Percentiles rank a stretch among this genome's conserved stretches.
phyloP scores from a whole-genome alignment of 2,329 filamentous ascomycete species.

The Exophiala calicioides region DNA sequence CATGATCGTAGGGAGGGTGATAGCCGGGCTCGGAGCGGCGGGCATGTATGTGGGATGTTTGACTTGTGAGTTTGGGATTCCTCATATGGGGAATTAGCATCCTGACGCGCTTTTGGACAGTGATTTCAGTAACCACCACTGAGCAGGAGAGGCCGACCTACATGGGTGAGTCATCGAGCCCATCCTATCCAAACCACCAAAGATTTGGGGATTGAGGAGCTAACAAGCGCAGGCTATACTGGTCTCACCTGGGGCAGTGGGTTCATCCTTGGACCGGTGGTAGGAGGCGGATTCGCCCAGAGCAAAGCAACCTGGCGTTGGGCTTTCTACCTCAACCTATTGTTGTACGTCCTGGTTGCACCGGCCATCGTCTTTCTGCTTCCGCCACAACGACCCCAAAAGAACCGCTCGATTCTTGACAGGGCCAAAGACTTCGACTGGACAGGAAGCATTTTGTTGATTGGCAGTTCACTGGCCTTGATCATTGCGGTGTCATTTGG shows the following conservation, averaged over 20 bases:
- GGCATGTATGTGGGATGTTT: constrained; percentile 31
- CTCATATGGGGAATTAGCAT: too few relatives aligned
- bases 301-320: constrained; percentile 23
- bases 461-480: constrained; percentile 35
- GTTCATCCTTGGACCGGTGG: constrained; percentile 39
- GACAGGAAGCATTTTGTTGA: constrained; percentile 48
- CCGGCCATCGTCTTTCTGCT: constrained; percentile 51
- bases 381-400: constrained; percentile 32
- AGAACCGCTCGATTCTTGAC: constrained; percentile 11
- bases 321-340: constrained; percentile 59
- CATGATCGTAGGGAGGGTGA: constrained; percentile 46
- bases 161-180: constrained; percentile 33
- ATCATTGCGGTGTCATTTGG: constrained; percentile 47
- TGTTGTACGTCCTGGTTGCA: constrained; percentile 41
- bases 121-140: constrained; percentile 29
- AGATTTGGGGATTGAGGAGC: too few relatives aligned
- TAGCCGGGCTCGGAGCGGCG: constrained; percentile 39
- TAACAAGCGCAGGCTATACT: too few relatives aligned
- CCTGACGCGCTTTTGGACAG: too few relatives aligned
- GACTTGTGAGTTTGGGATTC: too few relatives aligned
- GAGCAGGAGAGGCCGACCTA: constrained; percentile 34
- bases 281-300: constrained; percentile 37
- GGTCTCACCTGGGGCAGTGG: constrained; percentile 40
- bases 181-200: too few relatives aligned
- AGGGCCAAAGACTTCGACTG: constrained; percentile 42